A percentile compares a stretch with the other conserved stretches of the same genome.
These are phyloP conservation scores for Venturia oleaginea DNA, from an alignment of 2,329 filamentous ascomycete species.

Conservation along the genomic window DNA sequence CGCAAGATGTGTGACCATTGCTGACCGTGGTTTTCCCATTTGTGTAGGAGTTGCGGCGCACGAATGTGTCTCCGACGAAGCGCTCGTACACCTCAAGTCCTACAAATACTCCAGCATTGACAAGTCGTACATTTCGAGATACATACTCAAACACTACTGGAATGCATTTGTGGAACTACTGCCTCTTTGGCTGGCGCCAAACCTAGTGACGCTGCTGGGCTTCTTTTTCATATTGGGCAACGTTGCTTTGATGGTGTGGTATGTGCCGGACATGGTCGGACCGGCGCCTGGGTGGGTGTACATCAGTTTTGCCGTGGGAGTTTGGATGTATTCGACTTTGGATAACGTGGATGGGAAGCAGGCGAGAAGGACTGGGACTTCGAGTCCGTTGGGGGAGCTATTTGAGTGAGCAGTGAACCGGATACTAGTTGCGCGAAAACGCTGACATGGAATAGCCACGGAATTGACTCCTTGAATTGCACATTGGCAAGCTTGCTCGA, in stretches of 20 bases:
- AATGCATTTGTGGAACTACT: slow-evolving; percentile 88
- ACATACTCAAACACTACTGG: slow-evolving; percentile 95
- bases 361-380: slow-evolving; percentile 86
- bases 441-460: slow-evolving; percentile 50
- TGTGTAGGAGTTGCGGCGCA: slow-evolving; percentile 45
- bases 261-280: slow-evolving; percentile 82
- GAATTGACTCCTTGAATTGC: slow-evolving; percentile 96
- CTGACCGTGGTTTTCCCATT: not conserved
- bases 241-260: slow-evolving; percentile 63
- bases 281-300: slow-evolving; percentile 81
- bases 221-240: slow-evolving; percentile 92
- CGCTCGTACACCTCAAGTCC: slow-evolving; percentile 78
- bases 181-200: slow-evolving; percentile 93
- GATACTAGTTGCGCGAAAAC: not conserved
- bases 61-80: slow-evolving; percentile 73
- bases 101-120: slow-evolving; percentile 99
- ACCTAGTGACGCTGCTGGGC: slow-evolving; percentile 91
- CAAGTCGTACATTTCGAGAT: slow-evolving; percentile 86
- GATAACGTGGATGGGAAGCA: slow-evolving; percentile 99
- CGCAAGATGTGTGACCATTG: not conserved
- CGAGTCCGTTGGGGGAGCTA: slow-evolving; percentile 86
- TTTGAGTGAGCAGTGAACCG: slow-evolving; percentile 58
- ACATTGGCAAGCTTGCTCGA: slow-evolving; percentile 85
- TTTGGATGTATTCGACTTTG: slow-evolving; percentile 97
- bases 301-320: slow-evolving; percentile 86